A percentile compares a stretch with the other conserved stretches of the same genome.
Conservation (phyloP, 192 early-diverging fungal genomes). For the Linnemannia elongata region DNA sequence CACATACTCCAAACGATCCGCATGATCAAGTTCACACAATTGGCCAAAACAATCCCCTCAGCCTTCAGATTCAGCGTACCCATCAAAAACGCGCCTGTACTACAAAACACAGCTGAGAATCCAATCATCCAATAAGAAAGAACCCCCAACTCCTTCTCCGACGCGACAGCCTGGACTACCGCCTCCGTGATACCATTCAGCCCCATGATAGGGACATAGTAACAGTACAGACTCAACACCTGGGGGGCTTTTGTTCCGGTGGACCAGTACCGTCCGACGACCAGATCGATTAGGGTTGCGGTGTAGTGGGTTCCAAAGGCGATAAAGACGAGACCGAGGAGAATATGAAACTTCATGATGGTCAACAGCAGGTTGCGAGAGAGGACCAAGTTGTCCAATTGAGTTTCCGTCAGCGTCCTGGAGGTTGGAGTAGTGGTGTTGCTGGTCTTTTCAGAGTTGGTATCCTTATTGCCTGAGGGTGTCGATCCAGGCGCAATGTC, state of each 20-base stretch:
- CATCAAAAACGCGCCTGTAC: slow-evolving; percentile 72
- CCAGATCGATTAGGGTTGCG: slow-evolving; percentile 70
- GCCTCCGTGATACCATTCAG: slow-evolving; percentile 96
- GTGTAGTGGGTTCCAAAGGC: slow-evolving; percentile 91
- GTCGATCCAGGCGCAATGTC: slow-evolving; percentile 18
- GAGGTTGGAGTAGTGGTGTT: neutral
- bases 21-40: slow-evolving; percentile 85
- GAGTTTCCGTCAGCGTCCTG: slow-evolving; percentile 14
- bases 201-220: slow-evolving; percentile 95
- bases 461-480: slow-evolving; percentile 1
- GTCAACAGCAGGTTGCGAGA: slow-evolving; percentile 57
- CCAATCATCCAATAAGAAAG: slow-evolving; percentile 83
- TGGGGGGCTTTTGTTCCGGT: slow-evolving; percentile 60
- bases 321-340: slow-evolving; percentile 82
- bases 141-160: slow-evolving; percentile 67
- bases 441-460: neutral
- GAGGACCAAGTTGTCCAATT: slow-evolving; percentile 31
- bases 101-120: slow-evolving; percentile 79
- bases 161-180: slow-evolving; percentile 90
- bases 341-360: slow-evolving; percentile 73
- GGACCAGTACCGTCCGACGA: slow-evolving; percentile 72
- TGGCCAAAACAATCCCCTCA: slow-evolving; percentile 86
- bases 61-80: slow-evolving; percentile 72
- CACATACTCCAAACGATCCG: slow-evolving; percentile 80
- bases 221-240: slow-evolving; percentile 83